These are phyloP conservation scores for Inonotus hispidus DNA, from an alignment of 1,284 basidiomycete species.

Conservation along the genomic window DNA sequence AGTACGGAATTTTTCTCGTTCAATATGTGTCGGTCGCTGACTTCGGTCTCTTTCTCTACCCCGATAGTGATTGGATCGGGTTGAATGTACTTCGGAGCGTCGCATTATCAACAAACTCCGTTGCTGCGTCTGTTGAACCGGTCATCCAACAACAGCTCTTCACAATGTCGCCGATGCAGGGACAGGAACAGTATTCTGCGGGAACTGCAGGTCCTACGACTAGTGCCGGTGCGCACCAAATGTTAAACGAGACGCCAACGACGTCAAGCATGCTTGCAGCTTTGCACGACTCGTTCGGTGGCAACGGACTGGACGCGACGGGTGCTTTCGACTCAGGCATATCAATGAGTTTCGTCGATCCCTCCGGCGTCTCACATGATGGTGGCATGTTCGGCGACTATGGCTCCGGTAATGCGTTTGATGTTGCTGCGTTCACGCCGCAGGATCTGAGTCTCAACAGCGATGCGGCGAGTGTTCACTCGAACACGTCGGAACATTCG, in stretches of 20 bases:
- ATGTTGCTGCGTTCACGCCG: constrained; percentile 57
- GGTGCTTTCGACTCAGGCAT: constrained; percentile 57
- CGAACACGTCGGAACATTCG: constrained; percentile 8
- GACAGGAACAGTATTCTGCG: constrained; percentile 68
- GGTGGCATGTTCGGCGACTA: constrained; percentile 44
- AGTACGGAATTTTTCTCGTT: constrained; percentile 45
- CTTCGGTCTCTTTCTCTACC: constrained; percentile 19
- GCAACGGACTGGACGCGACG: constrained; percentile 54
- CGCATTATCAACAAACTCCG: constrained; percentile 81
- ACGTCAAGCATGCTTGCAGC: constrained; percentile 84
- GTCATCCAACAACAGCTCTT: constrained; percentile 85
- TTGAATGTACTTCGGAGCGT: constrained; percentile 81
- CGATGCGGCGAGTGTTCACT: constrained; percentile 30
- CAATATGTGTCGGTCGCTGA: constrained; percentile 16
- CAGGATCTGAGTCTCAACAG: constrained; percentile 57
- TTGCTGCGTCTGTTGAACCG: constrained; percentile 83
- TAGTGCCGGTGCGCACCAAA: constrained; percentile 26
- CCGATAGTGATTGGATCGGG: constrained; percentile 77
- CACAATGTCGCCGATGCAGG: constrained; percentile 73
- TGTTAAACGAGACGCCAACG: constrained; percentile 71
- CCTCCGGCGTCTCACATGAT: constrained; percentile 54
- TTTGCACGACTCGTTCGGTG: constrained; percentile 64
- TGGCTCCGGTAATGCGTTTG: constrained; percentile 56
- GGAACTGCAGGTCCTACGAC: constrained; percentile 39
- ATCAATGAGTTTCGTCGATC: constrained; percentile 36